These are phyloP conservation scores for Pueraria montana DNA, from an alignment of 306 rosid genomes.

Conservation along the genomic window DNA sequence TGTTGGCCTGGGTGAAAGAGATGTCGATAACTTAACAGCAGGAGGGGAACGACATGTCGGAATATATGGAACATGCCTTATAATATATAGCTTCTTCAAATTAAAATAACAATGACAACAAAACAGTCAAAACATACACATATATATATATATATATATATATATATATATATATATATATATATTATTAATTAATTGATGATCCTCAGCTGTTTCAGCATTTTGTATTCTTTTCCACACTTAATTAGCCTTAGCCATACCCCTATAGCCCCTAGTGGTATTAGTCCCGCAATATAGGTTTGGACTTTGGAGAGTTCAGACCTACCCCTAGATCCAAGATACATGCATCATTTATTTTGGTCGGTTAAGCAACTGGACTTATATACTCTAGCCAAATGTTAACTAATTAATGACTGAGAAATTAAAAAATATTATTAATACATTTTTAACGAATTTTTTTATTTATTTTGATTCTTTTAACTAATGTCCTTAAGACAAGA, in stretches of 20 bases:
- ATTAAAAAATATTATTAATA: background rate
- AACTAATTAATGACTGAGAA: background rate
- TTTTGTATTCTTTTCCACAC: background rate
- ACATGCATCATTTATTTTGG: conserved; percentile 4
- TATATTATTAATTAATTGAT: background rate
- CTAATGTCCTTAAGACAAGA: too few species aligned
- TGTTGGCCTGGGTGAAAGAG: background rate
- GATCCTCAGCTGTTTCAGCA: background rate
- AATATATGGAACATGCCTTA: conserved; percentile 28
- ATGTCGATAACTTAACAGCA: background rate
- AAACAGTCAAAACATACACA: background rate
- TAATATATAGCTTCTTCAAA: background rate
- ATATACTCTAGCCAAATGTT: background rate
- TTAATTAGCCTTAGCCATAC: background rate
- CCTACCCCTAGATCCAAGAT: background rate
- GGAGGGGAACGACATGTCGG: too few species aligned
- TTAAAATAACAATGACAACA: background rate
- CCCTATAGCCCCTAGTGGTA: conserved; percentile 18
- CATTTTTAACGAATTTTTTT: background rate
- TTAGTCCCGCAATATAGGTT: background rate
- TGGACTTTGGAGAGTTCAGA: background rate
- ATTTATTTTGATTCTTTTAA: background rate
- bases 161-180: background rate
- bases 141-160: background rate
- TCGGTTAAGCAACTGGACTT: background rate